Evolutionary conservation across 176 grass and related monocot genomes (phyloP), one percentile per base, ranked within the genome.

Genomic region (Eleusine coracana): DNA sequence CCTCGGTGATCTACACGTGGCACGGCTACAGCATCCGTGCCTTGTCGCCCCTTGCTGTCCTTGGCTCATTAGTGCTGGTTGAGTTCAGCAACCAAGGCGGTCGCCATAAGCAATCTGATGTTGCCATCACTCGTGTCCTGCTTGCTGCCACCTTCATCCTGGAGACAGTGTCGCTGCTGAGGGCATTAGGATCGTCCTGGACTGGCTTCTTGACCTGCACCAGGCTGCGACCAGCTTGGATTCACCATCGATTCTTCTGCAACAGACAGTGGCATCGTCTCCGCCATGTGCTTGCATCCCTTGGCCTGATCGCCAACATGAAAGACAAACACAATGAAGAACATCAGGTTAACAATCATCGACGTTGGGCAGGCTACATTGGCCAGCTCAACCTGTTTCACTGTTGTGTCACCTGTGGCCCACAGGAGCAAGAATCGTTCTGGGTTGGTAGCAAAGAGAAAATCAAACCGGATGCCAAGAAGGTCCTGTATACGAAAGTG

Each of bases 51-150:
- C 10, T 60, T 2, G 39, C 61, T 6, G 27, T 3, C 0, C 1
- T 58, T n/a, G 54, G 54, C 6, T 17, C 80, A 4, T 20, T 63
- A 1, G 1, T 61, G 2, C 70, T 82, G 56, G 28, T 79, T 3
- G 29, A 85, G 18, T 6, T 71, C 1, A 74, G 54, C 20, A 18
- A 82, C 18, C 39, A 46, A 14, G 65, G 13, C 16, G 12, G 9
- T 14, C 58, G 66, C 11, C 70, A 23, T 15, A 68, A 28, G 50
- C 28, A 25, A n/a, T 10, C 77, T 38, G 88, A 93, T 7, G 42
- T 93, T 0, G 14, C 21, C 2, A 86, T 90, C 51, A 90, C 88
- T 25, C 82, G 82, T 38, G 5, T 52, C 8, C 21, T 93, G 25
- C 70, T 88, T 7, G 85, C 37, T 7, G 85, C 48, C n/a, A 77